phyloP scores from a whole-genome alignment of 2,329 filamentous ascomycete genomes.

The Alternaria sp. region DNA sequence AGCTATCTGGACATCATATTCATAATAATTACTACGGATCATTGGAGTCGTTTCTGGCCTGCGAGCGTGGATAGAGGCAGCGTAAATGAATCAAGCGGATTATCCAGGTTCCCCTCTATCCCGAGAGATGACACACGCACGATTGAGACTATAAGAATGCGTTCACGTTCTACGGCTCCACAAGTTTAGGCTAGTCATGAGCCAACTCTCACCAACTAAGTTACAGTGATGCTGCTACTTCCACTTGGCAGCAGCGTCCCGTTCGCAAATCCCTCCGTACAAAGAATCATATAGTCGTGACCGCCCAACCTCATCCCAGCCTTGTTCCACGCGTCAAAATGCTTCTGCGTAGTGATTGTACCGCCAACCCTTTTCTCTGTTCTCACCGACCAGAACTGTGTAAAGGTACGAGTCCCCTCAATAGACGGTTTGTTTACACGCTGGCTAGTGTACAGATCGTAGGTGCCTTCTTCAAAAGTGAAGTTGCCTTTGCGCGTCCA shows the following conservation, averaged over 20 bases:
- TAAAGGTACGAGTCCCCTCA: conserved; percentile 59
- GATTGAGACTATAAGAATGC: background rate
- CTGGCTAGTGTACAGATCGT: conserved; percentile 53
- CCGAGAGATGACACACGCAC: background rate
- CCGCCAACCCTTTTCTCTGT: conserved; percentile 57
- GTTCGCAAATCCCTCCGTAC: conserved; percentile 11
- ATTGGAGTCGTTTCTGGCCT: background rate
- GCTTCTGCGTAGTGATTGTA: conserved; percentile 32
- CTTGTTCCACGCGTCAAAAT: conserved; percentile 37
- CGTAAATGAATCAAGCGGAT: background rate
- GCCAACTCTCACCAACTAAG: background rate
- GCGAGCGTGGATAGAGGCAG: background rate
- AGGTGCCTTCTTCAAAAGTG: conserved; percentile 58
- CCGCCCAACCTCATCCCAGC: conserved; percentile 11
- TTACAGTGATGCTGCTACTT: conserved; percentile 10
- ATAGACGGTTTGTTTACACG: conserved; percentile 61
- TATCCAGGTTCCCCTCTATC: background rate
- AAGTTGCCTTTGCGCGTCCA: conserved; percentile 54
- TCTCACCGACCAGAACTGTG: conserved; percentile 62
- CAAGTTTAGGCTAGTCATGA: background rate
- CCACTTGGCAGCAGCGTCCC: conserved; percentile 11
- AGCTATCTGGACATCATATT: background rate
- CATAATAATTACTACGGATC: background rate
- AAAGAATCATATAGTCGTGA: conserved; percentile 13
- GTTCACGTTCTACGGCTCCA: background rate